phyloP scores from a whole-genome alignment of 176 grass and related monocot species.

The Carex kokanica region DNA sequence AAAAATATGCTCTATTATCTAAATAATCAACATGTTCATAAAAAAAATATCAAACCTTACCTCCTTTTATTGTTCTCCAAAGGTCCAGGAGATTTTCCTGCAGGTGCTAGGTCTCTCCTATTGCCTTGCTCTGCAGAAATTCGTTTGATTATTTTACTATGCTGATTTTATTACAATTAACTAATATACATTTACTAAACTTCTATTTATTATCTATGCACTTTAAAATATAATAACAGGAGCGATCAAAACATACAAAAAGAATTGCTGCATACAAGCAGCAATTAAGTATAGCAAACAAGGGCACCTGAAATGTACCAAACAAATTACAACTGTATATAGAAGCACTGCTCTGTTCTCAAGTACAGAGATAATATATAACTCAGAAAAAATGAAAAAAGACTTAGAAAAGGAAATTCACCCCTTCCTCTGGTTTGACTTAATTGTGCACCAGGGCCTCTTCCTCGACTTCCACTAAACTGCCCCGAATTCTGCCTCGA shows the following conservation, averaged over 20 bases:
- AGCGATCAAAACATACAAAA: background rate
- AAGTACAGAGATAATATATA: background rate
- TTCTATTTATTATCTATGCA: background rate
- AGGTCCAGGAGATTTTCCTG: slow-evolving; percentile 6
- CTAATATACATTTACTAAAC: background rate
- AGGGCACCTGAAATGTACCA: background rate
- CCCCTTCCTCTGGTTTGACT: slow-evolving; percentile 40
- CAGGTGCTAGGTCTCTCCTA: background rate
- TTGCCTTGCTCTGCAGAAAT: background rate
- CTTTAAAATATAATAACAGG: background rate
- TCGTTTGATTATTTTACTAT: background rate
- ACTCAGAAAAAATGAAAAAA: background rate
- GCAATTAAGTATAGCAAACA: background rate
- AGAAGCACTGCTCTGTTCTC: background rate
- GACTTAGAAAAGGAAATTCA: slow-evolving; percentile 11
- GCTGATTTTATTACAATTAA: background rate
- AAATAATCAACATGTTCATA: slow-evolving; percentile 1
- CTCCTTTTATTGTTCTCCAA: slow-evolving; percentile 8
- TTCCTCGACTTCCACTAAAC: slow-evolving; percentile 39
- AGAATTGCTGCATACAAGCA: background rate
- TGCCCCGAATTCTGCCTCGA: background rate
- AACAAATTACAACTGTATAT: background rate
- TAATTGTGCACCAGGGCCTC: slow-evolving; percentile 36
- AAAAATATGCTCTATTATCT: background rate
- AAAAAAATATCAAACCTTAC: slow-evolving; percentile 14